Base-by-base conservation (phyloP, 2,329 filamentous ascomycete genomes). In the Nothopassalora personata region DNA sequence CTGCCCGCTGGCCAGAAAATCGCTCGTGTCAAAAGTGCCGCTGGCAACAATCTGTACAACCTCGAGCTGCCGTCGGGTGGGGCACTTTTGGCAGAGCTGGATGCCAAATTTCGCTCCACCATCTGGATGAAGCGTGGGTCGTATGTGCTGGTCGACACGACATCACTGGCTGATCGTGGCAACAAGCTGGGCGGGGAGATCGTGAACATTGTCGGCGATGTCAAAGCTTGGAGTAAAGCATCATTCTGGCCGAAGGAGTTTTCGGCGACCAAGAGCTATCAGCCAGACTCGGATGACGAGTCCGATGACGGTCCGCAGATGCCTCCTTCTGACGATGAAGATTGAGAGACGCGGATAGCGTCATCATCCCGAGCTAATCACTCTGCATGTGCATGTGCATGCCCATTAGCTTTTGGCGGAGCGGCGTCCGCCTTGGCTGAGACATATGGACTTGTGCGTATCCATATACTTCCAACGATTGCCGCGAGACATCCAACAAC, bases 41-140 rank as follows among this genome's bases (percentile, higher is more conserved):
- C 91, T 66, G 93, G 93, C 66, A 96, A 96, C 77, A 95, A 89
- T 74, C 80, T 96, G 46, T 97, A 96, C 79, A 83, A 83, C 47
- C 90, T 93, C 70, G 81, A 87, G 70, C 78, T 92, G 31, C 86
- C 92, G 27, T 80, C 81, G 67, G 82, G 83, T 59, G 83, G 85
- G 68, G 77, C 81, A 6, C 75, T 93, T 43, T 78, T 95, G 18
- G 87, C 91, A 23, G 91, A 97, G 78, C 84, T 99, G 19, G 88
- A 90, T 9, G 80, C 90, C 28, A 86, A 86, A 45, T 97, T 97
- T 72, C 89, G 93, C 61, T 94, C 90, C 64, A 94, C 90, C 1
- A 90, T 97, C 64, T 97, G 91, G 90, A 89, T 97, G 73, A 92
- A 89, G 75, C 86, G 91, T 18, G 89, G 91, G 31, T 90, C 91